A percentile compares a stretch with the other conserved stretches of the same genome.
phyloP scores from a whole-genome alignment of 352 stramenopile genomes.

The Halophytophthora polymorphica region DNA sequence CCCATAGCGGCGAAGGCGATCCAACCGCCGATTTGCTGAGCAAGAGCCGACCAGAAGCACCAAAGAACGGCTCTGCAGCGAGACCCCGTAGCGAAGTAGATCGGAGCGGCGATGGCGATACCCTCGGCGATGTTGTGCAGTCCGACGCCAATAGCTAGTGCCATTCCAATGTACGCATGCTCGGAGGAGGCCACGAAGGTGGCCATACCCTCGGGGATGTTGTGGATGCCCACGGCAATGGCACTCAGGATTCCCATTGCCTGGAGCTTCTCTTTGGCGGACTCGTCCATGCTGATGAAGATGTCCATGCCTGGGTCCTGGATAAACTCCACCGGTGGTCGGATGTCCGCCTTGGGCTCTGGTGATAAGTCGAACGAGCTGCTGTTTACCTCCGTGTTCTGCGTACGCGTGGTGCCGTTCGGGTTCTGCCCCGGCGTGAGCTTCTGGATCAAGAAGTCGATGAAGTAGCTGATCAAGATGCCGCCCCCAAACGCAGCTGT shows the following conservation, averaged over 20 bases:
- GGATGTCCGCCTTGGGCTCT: slow-evolving; percentile 13
- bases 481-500: slow-evolving; percentile 83
- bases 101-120: slow-evolving; percentile 92
- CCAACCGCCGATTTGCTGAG: slow-evolving; percentile 88
- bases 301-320: slow-evolving; percentile 19
- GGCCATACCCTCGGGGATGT: slow-evolving; percentile 95
- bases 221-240: slow-evolving; percentile 94
- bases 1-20: slow-evolving; percentile 60
- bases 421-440: slow-evolving; percentile 32
- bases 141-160: slow-evolving; percentile 91
- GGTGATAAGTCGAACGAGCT: slow-evolving; percentile 20
- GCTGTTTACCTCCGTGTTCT: slow-evolving; percentile 16
- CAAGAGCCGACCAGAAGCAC: slow-evolving; percentile 87
- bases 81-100: slow-evolving; percentile 96
- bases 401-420: slow-evolving; percentile 26
- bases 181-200: slow-evolving; percentile 91
- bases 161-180: slow-evolving; percentile 81
- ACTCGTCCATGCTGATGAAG: slow-evolving; percentile 41
- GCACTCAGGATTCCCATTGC: slow-evolving; percentile 91
- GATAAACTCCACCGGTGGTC: slow-evolving; percentile 28
- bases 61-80: slow-evolving; percentile 90
- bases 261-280: slow-evolving; percentile 58
- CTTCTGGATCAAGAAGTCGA: slow-evolving; percentile 40
- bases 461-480: slow-evolving; percentile 48
- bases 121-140: slow-evolving; percentile 97